Base-by-base conservation (phyloP, 371 early-diverging fungal species). In the Mucor plumbeus region DNA sequence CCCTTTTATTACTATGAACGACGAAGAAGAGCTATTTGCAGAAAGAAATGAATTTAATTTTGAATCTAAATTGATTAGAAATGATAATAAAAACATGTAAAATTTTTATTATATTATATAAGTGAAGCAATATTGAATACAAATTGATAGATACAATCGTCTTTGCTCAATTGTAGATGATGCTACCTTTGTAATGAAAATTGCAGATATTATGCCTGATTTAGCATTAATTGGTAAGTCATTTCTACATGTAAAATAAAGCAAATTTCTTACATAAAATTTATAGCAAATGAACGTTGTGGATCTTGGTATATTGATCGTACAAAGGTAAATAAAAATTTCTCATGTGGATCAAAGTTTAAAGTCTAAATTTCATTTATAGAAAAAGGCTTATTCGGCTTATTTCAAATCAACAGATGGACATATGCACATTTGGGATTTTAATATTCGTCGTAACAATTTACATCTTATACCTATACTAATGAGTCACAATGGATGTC, bases 351-450 rank as follows among this genome's bases (percentile, higher is more conserved):
- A 26, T 26, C 26, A 26, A 26, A 3, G 3, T 1, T 3, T 3
- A 26, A 26, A 26, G 26, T 26, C 43, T 14, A 43, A 41, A 3
- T 44, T 44, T 44, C 17, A 17, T 44, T 26, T 33, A 5, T 63
- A 90, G 88, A 77, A 75, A 50, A 79, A 85, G 54, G 81, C 73
- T 3, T 76, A 88, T 56, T 83, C 91, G 2, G 94, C 89, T 0
- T 95, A 95, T 67, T 95, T 94, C 73, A 95, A 95, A 72, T 95
- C 95, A 4, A 94, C 95, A 0, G 96, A 95, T 76, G 96, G 95
- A 0, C 96, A 95, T 71, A 89, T 85, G 65, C 90, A 92, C 7
- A 79, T 87, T 44, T 95, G 95, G 95, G 88, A 90, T 61, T 92
- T 95, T 59, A 94, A 87, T 63, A 65, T 94, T 59, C 84, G 93